Evolutionary conservation across 2,329 filamentous ascomycete genomes (phyloP), one percentile per base, ranked within the genome.

Genomic region (Pyricularia pennisetigena): DNA sequence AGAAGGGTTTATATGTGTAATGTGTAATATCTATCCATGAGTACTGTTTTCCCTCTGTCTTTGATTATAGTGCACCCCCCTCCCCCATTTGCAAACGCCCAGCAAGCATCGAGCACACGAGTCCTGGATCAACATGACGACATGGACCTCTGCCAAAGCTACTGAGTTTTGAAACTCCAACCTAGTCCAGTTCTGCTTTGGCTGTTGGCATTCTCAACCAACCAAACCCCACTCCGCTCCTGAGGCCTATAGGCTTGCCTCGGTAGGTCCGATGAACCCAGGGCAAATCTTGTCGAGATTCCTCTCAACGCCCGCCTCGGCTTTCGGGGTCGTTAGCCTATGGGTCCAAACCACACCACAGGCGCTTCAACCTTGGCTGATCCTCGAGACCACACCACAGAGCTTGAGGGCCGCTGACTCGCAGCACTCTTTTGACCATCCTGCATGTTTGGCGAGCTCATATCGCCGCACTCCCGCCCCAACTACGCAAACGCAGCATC

Each of bases 401-500:
- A 49, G 20, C 41, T 3, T 2, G 41, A 3, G 3, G 20, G 4
- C 4, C 4, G 5, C 10, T n/a, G 6, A n/a, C 20, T 49, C 41
- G 16, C 41, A 14, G 1, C 41, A 10, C 41, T 20, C 16, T 49
- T n/a, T 3, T n/a, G 41, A 6, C 16, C 41, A 1, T 49, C 20
- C 41, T 49, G 41, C 0, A 2, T 49, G 35, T 14, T 20, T 10
- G 7, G 9, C 6, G 3, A 14, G 35, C 35, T 49, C 35, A 49
- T 49, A 12, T 49, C 35, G 7, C 35, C 14, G 16, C 35, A 2
- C 35, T 20, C 14, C 35, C 1, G 4, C 35, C 2, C 32, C 32
- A 61, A 67, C 70, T 74, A 80, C 12, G 75, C 71, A 72, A 83
- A 81, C 35, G 78, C 71, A 57, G 75, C 78, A 72, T 83, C 81